Percentiles rank a stretch among this genome's conserved stretches.
Conservation (phyloP, 1,139 yeast species). For the Magnusiomyces suaveolens region DNA sequence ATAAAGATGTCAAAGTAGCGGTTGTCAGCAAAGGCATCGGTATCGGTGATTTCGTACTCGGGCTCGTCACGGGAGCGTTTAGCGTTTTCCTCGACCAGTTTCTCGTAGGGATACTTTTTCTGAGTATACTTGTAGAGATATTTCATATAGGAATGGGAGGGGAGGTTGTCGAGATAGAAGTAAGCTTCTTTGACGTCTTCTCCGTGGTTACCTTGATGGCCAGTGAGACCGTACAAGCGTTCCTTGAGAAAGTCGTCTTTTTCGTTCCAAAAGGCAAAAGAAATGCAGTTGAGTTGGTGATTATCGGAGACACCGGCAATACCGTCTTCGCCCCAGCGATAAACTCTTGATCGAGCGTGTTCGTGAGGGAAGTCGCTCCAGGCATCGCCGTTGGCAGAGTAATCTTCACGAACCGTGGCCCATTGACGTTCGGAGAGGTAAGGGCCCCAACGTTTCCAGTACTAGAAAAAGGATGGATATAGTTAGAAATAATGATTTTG, state of each 20-base stretch:
- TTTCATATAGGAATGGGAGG: conserved; percentile 90
- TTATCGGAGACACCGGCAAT: conserved; percentile 50
- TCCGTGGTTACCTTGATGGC: conserved; percentile 92
- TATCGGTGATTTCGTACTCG: conserved; percentile 68
- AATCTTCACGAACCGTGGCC: conserved; percentile 93
- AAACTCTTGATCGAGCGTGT: conserved; percentile 72
- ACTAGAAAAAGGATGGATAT: too few relatives aligned
- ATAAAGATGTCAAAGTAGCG: conserved; percentile 84
- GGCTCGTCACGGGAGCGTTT: conserved; percentile 52
- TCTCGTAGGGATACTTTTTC: conserved; percentile 68
- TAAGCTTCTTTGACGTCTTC: conserved; percentile 84
- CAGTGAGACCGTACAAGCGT: conserved; percentile 80
- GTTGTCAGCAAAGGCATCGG: conserved; percentile 67
- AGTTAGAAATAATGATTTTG: too few relatives aligned
- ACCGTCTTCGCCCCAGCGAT: conserved; percentile 97
- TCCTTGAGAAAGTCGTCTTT: conserved; percentile 81
- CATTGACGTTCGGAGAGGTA: conserved; percentile 86
- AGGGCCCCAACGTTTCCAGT: conserved; percentile 91
- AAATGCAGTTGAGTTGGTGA: conserved; percentile 66
- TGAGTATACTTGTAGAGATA: conserved; percentile 90
- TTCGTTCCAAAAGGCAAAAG: conserved; percentile 88
- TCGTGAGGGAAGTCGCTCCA: conserved; percentile 90
- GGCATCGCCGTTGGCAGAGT: conserved; percentile 76
- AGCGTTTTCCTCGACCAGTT: conserved; percentile 61
- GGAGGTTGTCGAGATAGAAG: conserved; percentile 81